Conservation (phyloP, 2,329 filamentous ascomycete genomes). For the Emmonsiellopsis sp. region DNA sequence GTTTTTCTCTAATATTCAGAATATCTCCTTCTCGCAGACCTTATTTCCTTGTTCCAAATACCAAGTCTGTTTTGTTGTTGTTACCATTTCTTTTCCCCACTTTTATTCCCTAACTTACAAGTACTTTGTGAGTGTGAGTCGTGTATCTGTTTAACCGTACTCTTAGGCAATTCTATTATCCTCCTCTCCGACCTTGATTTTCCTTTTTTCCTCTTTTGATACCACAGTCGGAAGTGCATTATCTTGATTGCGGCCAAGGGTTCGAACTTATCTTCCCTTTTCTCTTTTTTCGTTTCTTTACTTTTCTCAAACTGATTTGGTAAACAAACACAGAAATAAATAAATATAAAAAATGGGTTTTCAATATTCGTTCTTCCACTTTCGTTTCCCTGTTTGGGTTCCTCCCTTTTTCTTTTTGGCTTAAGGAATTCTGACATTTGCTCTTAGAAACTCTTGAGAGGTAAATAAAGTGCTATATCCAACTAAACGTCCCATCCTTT, state of each 20-base stretch:
- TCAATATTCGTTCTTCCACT: background rate
- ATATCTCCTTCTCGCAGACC: background rate
- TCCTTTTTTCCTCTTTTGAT: too few species aligned
- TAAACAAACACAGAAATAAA: too few species aligned
- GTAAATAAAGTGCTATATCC: too few species aligned
- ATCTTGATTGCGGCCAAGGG: background rate
- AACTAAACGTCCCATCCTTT: too few species aligned
- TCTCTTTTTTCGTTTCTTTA: too few species aligned
- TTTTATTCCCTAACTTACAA: background rate
- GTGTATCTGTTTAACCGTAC: too few species aligned
- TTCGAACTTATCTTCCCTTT: too few species aligned
- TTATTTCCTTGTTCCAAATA: background rate
- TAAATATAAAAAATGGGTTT: background rate
- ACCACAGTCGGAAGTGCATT: background rate
- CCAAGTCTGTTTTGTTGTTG: background rate
- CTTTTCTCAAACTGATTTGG: too few species aligned
- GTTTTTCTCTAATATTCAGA: background rate
- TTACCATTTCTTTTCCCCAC: background rate
- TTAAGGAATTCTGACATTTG: too few species aligned
- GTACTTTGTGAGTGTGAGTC: background rate
- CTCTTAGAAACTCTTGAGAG: too few species aligned
- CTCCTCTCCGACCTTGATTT: too few species aligned
- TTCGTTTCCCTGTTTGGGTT: background rate
- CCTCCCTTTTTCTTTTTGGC: background rate
- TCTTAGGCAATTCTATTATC: too few species aligned